A percentile compares a stretch with the other conserved stretches of the same genome.
Conservation (phyloP, 73 alveolate genomes). For the Uronychia binucleata region DNA sequence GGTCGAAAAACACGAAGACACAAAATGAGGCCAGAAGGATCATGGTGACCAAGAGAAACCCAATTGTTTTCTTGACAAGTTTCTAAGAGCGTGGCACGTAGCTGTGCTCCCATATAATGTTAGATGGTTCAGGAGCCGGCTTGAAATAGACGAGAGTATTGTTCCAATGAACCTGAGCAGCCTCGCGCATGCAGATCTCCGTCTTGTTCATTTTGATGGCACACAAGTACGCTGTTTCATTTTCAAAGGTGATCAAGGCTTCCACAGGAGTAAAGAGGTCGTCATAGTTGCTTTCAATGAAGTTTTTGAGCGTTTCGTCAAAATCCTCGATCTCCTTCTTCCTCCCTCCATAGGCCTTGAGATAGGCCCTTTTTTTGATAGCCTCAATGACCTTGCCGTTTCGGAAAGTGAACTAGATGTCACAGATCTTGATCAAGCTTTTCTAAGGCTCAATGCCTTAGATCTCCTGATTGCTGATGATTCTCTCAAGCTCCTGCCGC, state of each 20-base stretch:
- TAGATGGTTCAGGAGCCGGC: constrained; percentile 87
- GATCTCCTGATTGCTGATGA: neutral
- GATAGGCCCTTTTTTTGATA: neutral
- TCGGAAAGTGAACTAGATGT: neutral
- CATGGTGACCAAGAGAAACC: neutral
- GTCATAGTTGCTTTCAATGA: neutral
- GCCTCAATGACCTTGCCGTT: neutral
- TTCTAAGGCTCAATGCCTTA: neutral
- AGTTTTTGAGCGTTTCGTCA: neutral
- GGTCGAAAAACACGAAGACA: constrained; percentile 5
- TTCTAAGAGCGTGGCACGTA: constrained; percentile 2
- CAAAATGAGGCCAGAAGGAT: constrained; percentile 13
- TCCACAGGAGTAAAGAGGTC: constrained; percentile 11
- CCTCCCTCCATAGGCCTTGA: neutral
- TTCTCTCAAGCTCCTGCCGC: constrained; percentile 21
- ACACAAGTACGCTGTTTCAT: constrained; percentile 35
- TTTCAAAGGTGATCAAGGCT: constrained; percentile 53
- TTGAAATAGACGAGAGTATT: constrained; percentile 52
- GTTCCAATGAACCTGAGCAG: constrained; percentile 21
- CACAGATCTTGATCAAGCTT: neutral
- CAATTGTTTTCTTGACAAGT: constrained; percentile 52
- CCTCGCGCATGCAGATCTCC: neutral
- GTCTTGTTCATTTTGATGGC: constrained; percentile 1
- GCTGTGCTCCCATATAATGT: constrained; percentile 85
- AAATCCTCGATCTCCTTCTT: constrained; percentile 2